phyloP scores from a whole-genome alignment of 495 filamentous ascomycete genomes.

The Cairneyella variabilis region DNA sequence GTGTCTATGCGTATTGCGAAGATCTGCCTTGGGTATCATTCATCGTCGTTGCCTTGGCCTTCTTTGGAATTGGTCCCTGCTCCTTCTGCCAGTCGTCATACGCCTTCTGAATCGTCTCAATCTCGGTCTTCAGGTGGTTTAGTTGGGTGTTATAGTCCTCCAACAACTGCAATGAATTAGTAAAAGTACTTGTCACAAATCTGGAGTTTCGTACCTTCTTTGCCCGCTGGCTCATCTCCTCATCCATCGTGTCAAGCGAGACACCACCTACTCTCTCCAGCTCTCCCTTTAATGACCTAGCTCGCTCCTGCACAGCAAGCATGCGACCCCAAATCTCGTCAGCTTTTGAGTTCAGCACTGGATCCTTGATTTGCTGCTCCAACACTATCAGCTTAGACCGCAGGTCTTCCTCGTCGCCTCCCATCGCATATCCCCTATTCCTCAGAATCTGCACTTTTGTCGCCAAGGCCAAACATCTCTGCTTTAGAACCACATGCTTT shows the following conservation, averaged over 20 bases:
- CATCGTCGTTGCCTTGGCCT: constrained; percentile 1
- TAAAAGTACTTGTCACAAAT: constrained; percentile 7
- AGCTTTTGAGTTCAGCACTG: constrained; percentile 71
- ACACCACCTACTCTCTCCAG: constrained; percentile 59
- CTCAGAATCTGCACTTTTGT: constrained; percentile 88
- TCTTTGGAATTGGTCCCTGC: constrained; percentile 24
- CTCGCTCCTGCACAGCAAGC: constrained; percentile 76
- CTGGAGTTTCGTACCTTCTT: constrained; percentile 65
- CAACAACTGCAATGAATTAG: constrained; percentile 61
- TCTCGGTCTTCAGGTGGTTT: constrained; percentile 74
- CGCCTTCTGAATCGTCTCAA: constrained; percentile 73
- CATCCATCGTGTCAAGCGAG: constrained; percentile 59
- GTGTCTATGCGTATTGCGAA: constrained; percentile 8
- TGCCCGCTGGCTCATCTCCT: constrained; percentile 72
- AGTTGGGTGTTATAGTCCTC: constrained; percentile 89
- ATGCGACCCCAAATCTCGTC: constrained; percentile 98
- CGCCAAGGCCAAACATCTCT: constrained; percentile 78
- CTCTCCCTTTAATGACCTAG: constrained; percentile 73
- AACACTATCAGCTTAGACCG: constrained; percentile 77
- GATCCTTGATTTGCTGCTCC: constrained; percentile 76
- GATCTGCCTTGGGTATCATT: constrained; percentile 18
- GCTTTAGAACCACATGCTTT: constrained; percentile 73
- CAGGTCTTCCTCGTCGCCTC: constrained; percentile 84
- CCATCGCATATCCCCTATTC: constrained; percentile 88
- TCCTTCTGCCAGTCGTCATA: constrained; percentile 72